These are phyloP conservation scores for Priceomyces castillae DNA, from an alignment of 805 yeast genomes.

Conservation along the genomic window DNA sequence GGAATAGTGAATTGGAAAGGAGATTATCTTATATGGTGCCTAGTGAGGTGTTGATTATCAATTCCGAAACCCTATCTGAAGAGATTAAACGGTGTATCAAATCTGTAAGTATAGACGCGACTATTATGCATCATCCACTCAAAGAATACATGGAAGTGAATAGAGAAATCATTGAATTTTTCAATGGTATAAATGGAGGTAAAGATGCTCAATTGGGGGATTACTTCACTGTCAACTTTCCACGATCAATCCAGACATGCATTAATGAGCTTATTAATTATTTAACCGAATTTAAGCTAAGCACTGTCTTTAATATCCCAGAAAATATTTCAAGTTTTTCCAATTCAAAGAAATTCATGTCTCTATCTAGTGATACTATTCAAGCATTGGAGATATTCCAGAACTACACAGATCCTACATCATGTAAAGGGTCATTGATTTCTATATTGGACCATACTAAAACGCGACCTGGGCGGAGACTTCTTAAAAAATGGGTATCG, in stretches of 20 bases:
- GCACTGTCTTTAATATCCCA: conserved; percentile 50
- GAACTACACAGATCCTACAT: conserved; percentile 53
- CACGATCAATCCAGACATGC: conserved; percentile 28
- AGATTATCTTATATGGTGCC: conserved; percentile 74
- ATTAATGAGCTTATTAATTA: conserved; percentile 50
- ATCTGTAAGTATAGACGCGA: conserved; percentile 15
- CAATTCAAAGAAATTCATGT: conserved; percentile 46
- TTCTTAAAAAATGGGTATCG: conserved; percentile 69
- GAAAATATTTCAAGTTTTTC: conserved; percentile 54
- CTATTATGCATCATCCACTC: conserved; percentile 7
- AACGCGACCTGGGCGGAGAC: conserved; percentile 71
- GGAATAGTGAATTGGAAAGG: conserved; percentile 67
- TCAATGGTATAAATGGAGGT: conserved; percentile 21
- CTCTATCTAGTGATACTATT: conserved; percentile 63
- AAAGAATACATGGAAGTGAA: conserved; percentile 7
- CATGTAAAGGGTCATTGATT: conserved; percentile 64
- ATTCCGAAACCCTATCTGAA: conserved; percentile 21
- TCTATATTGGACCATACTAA: conserved; percentile 81
- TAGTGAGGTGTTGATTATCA: conserved; percentile 58
- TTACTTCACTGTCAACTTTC: conserved; percentile 21
- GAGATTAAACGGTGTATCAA: conserved; percentile 19
- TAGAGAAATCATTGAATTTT: conserved; percentile 21
- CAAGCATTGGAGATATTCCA: conserved; percentile 71
- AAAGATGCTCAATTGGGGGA: conserved; percentile 18
- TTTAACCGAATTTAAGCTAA: conserved; percentile 61